phyloP scores from a whole-genome alignment of 106 monocot species.

The Allium cepa region DNA sequence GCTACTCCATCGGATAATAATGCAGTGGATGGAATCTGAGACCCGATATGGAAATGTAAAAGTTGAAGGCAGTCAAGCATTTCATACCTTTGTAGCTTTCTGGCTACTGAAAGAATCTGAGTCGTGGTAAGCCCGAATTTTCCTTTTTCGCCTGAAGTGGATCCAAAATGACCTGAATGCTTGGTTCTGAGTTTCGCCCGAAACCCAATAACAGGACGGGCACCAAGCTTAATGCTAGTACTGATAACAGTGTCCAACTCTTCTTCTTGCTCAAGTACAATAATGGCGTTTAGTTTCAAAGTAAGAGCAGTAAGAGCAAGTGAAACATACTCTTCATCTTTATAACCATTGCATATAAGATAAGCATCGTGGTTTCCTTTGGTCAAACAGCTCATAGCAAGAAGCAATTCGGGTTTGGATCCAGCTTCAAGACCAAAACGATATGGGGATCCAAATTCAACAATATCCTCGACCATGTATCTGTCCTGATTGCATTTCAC shows the following conservation, averaged over 20 bases:
- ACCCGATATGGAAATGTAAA: slow-evolving; percentile 78
- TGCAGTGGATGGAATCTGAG: slow-evolving; percentile 57
- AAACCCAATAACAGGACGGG: slow-evolving; percentile 65
- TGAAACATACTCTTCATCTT: slow-evolving; percentile 74
- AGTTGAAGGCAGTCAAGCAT: slow-evolving; percentile 85
- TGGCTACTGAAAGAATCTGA: slow-evolving; percentile 55
- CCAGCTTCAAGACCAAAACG: slow-evolving; percentile 83
- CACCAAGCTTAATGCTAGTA: slow-evolving; percentile 28
- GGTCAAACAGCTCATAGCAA: slow-evolving; percentile 71
- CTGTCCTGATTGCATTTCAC: slow-evolving; percentile 92
- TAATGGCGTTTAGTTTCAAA: slow-evolving; percentile 63
- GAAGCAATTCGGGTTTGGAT: slow-evolving; percentile 86
- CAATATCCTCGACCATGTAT: slow-evolving; percentile 70
- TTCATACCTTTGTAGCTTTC: slow-evolving; percentile 32
- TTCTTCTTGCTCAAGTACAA: slow-evolving; percentile 86
- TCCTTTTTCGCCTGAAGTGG: slow-evolving; percentile 82
- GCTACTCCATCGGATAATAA: slow-evolving; percentile 46
- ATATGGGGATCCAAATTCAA: slow-evolving; percentile 53
- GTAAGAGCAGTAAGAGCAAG: slow-evolving; percentile 56
- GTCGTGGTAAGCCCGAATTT: slow-evolving; percentile 64
- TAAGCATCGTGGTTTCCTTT: slow-evolving; percentile 53
- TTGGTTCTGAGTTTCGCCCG: slow-evolving; percentile 82
- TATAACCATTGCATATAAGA: slow-evolving; percentile 89
- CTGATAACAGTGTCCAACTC: slow-evolving; percentile 59
- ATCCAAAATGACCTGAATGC: slow-evolving; percentile 70